Evolutionary conservation across 2,329 filamentous ascomycete species (phyloP), one percentile per base, ranked within the genome.

Genomic region (Hortaea werneckii): DNA sequence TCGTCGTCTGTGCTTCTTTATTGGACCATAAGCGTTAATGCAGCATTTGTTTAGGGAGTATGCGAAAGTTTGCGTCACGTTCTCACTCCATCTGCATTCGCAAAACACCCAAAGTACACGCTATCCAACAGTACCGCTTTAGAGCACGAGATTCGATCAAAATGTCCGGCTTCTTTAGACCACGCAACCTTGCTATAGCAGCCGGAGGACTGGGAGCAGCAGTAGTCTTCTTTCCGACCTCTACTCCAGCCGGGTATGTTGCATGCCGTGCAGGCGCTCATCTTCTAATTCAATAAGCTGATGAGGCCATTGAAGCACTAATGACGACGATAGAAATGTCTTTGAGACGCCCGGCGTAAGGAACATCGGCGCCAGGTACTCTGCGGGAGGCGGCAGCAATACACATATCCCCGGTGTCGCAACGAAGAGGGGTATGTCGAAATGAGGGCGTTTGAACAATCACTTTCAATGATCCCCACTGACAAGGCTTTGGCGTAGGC

Each of bases 321-420:
- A 35, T n/a, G n/a, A n/a, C n/a, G 9, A 35, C 8, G 32, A 35
- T 35, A 55, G 54, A 29, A 56, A 61, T 43, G 49, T 56, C 6
- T 60, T 66, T 49, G 54, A 65, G 42, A 66, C 63, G 3, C 61
- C 56, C 30, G 63, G 54, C 41, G 54, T 58, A 11, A 56, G 63
- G 48, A 60, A 61, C 50, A 58, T 67, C 20, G 61, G 54, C 39
- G 54, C 63, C 45, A 49, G 60, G 37, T 63, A 57, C 43, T 61
- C 63, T 6, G 48, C 58, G 32, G 63, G 58, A 6, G 65, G 65
- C 27, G 65, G 58, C 6, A 54, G 55, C 29, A 55, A 57, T 38
- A 65, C 57, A 29, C 63, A 66, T 50, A 50, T 54, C 27, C 61
- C 64, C 1, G 65, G 51, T 26, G 52, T 58, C 20, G 64, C 62